phyloP scores from a whole-genome alignment of 352 stramenopile genomes.

The Pythium periplocum region DNA sequence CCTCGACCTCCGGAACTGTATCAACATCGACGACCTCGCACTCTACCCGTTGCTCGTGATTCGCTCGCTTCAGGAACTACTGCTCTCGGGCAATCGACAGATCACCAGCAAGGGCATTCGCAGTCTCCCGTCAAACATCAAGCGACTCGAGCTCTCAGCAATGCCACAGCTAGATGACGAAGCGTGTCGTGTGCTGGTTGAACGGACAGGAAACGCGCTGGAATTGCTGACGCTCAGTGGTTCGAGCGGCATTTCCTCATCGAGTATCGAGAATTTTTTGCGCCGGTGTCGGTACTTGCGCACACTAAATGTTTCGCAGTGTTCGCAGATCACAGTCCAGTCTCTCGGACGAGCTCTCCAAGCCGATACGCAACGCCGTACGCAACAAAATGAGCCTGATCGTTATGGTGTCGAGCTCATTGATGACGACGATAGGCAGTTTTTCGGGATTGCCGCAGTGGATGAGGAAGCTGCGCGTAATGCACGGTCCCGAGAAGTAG shows the following conservation, averaged over 20 bases:
- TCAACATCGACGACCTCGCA: constrained; percentile 45
- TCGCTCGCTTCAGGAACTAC: constrained; percentile 41
- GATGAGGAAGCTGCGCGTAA: constrained; percentile 29
- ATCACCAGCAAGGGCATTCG: constrained; percentile 32
- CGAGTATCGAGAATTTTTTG: constrained; percentile 25
- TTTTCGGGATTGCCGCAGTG: constrained; percentile 37
- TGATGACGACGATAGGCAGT: constrained; percentile 28
- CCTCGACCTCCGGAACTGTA: constrained; percentile 51
- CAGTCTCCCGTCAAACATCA: constrained; percentile 38
- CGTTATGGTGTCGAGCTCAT: constrained; percentile 51
- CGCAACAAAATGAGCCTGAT: constrained; percentile 2
- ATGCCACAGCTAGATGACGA: constrained; percentile 27
- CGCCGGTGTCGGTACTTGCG: constrained; percentile 33
- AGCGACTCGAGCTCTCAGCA: constrained; percentile 28
- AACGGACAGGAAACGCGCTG: constrained; percentile 21
- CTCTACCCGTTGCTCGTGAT: constrained; percentile 62
- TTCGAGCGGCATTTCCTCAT: constrained; percentile 23
- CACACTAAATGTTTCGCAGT: constrained; percentile 47
- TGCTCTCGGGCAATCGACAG: constrained; percentile 28
- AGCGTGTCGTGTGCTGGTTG: constrained; percentile 22
- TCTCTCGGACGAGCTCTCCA: constrained; percentile 25
- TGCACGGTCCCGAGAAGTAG: constrained; percentile 31
- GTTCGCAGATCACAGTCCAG: constrained; percentile 19
- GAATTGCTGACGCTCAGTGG: constrained; percentile 39
- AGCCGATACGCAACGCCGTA: background rate